Conservation (phyloP, 805 yeast genomes). For the Dipodascus albidus region DNA sequence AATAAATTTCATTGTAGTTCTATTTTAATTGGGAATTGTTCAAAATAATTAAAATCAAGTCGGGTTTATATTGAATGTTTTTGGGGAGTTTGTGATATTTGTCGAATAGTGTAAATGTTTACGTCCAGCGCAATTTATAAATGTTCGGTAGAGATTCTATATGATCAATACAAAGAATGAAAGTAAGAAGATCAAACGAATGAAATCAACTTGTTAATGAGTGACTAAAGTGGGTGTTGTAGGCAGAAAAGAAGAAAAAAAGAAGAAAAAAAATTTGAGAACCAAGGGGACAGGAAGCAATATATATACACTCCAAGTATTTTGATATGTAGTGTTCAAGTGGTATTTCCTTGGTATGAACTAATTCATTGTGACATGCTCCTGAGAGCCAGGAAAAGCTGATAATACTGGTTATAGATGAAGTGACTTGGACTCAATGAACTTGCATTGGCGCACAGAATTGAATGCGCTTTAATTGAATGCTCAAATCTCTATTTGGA, state of each 20-base stretch:
- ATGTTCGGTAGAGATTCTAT: neutral
- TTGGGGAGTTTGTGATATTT: too few species aligned
- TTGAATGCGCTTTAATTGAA: neutral
- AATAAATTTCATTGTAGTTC: slow-evolving; percentile 5
- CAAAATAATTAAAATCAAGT: too few species aligned
- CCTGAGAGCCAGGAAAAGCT: too few species aligned
- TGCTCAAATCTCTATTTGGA: too few species aligned
- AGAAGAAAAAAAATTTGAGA: too few species aligned
- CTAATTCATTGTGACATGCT: neutral
- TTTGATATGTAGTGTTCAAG: neutral
- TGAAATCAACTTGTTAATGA: neutral
- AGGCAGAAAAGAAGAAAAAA: neutral
- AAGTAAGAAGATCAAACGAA: too few species aligned
- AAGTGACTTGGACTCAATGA: too few species aligned
- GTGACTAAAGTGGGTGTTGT: neutral
- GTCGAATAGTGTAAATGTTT: too few species aligned
- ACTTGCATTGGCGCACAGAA: neutral
- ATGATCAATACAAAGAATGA: neutral
- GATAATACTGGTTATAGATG: too few species aligned
- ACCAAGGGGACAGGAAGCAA: neutral
- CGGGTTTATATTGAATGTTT: too few species aligned
- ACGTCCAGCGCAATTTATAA: neutral
- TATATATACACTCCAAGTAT: neutral
- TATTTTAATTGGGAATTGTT: too few species aligned
- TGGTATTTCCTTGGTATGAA: too few species aligned